These are phyloP conservation scores for Fusarium siculi DNA, from an alignment of 2,329 filamentous ascomycete genomes.

Conservation along the genomic window DNA sequence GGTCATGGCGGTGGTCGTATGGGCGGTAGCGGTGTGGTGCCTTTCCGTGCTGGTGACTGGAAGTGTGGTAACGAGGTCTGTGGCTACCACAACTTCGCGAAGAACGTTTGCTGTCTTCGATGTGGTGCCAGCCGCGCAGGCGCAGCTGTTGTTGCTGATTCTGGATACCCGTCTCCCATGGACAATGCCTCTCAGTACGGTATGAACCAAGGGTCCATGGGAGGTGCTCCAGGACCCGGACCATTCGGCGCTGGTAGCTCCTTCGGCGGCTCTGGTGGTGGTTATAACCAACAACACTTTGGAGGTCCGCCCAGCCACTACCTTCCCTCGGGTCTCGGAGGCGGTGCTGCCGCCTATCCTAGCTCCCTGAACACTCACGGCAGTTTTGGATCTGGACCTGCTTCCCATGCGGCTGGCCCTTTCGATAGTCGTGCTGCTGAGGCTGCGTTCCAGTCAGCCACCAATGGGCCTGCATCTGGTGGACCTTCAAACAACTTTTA, in stretches of 20 bases:
- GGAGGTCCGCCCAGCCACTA: slow-evolving; percentile 90
- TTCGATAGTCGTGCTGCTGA: slow-evolving; percentile 96
- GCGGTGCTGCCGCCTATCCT: slow-evolving; percentile 77
- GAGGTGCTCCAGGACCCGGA: slow-evolving; percentile 80
- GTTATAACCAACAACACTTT: slow-evolving; percentile 85
- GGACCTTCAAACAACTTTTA: slow-evolving; percentile 70
- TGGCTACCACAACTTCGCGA: slow-evolving; percentile 99
- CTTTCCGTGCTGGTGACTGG: slow-evolving; percentile 98
- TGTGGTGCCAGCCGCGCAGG: slow-evolving; percentile 95
- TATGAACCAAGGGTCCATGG: slow-evolving; percentile 90
- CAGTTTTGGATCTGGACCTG: slow-evolving; percentile 76
- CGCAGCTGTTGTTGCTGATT: slow-evolving; percentile 93
- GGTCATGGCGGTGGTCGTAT: slow-evolving; percentile 74
- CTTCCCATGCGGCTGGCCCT: slow-evolving; percentile 83
- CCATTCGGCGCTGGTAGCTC: slow-evolving; percentile 77
- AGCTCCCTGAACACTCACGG: slow-evolving; percentile 80
- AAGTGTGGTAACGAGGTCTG: slow-evolving; percentile 98
- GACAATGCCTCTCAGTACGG: slow-evolving; percentile 84
- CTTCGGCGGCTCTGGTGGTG: slow-evolving; percentile 71
- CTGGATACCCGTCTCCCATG: slow-evolving; percentile 90
- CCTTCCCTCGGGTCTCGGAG: slow-evolving; percentile 84
- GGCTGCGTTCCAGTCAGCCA: slow-evolving; percentile 90
- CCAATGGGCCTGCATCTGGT: slow-evolving; percentile 81
- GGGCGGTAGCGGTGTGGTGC: slow-evolving; percentile 86
- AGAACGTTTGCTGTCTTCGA: slow-evolving; percentile 97